Percentiles rank a stretch among this genome's conserved stretches.
phyloP scores from a whole-genome alignment of 2,329 filamentous ascomycete genomes.

The Neonectria hederae region DNA sequence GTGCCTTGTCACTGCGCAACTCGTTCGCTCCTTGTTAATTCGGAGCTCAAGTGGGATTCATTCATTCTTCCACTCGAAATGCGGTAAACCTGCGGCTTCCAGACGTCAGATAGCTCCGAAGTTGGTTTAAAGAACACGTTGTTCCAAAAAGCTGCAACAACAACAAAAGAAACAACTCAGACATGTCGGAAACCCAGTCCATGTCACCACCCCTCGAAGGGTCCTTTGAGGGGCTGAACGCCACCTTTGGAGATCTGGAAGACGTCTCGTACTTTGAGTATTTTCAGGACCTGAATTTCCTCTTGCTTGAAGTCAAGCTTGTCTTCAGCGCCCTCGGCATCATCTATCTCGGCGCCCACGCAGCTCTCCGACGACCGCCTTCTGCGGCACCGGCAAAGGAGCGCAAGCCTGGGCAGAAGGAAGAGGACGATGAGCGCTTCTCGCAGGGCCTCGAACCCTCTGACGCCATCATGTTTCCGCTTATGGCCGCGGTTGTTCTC shows the following conservation, averaged over 20 bases:
- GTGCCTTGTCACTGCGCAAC: neutral
- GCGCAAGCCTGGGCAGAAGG: constrained; percentile 53
- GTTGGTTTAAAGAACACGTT: constrained; percentile 36
- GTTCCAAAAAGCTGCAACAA: constrained; percentile 4
- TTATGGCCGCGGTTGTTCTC: constrained; percentile 78
- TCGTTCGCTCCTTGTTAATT: neutral
- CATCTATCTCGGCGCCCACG: constrained; percentile 86
- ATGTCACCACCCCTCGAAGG: constrained; percentile 21
- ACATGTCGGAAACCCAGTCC: constrained; percentile 41
- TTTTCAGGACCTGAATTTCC: constrained; percentile 51
- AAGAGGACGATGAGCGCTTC: constrained; percentile 61
- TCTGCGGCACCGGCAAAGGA: constrained; percentile 74
- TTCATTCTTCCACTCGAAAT: neutral
- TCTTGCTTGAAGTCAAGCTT: constrained; percentile 59
- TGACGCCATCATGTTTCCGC: constrained; percentile 86
- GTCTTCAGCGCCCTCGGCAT: constrained; percentile 77
- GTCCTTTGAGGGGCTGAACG: constrained; percentile 44
- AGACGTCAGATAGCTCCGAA: neutral
- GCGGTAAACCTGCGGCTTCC: neutral
- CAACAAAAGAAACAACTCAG: constrained; percentile 8
- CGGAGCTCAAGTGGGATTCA: neutral
- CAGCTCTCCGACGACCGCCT: constrained; percentile 82
- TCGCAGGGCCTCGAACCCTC: constrained; percentile 66
- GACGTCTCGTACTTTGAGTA: constrained; percentile 41
- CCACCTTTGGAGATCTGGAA: constrained; percentile 39